A percentile compares a stretch with the other conserved stretches of the same genome.
Conservation (phyloP, 257 asterid genomes). For the Craterostigma plantagineum region DNA sequence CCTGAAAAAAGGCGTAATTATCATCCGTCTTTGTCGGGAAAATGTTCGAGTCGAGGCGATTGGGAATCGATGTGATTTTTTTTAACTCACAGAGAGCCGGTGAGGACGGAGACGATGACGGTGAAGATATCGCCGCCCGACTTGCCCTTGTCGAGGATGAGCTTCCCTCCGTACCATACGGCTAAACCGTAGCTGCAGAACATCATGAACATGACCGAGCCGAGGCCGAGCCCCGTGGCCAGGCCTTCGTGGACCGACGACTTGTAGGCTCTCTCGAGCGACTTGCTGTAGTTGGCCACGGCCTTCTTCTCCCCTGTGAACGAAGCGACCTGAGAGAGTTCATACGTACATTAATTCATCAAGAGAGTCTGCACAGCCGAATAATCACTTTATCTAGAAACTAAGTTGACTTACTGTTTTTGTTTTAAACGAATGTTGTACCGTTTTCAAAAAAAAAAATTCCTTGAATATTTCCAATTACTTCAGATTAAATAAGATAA, state of each 20-base stretch:
- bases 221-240: conserved; percentile 47
- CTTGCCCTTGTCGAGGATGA: conserved; percentile 51
- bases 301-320: conserved; percentile 61
- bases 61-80: too few relatives aligned
- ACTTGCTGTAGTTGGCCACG: conserved; percentile 31
- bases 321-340: conserved; percentile 27
- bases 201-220: conserved; percentile 23
- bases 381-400: too few relatives aligned
- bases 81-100: conserved; percentile 41
- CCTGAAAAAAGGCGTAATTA: conserved; percentile 16
- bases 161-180: conserved; percentile 47
- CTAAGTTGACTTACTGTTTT: too few relatives aligned
- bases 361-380: too few relatives aligned
- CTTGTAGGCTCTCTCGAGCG: conserved; percentile 31
- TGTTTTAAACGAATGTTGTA: too few relatives aligned
- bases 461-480: too few relatives aligned
- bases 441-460: too few relatives aligned
- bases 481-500: too few relatives aligned
- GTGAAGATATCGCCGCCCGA: conserved; percentile 53
- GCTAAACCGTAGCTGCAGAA: conserved; percentile 54
- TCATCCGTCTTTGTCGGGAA: too few relatives aligned
- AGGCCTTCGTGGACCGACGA: conserved; percentile 39
- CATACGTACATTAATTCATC: background rate
- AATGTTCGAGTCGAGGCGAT: too few relatives aligned
- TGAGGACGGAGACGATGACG: conserved; percentile 36